A percentile compares a stretch with the other conserved stretches of the same genome.
Conservation (phyloP, 176 grass and related monocot genomes). For the Bonia amplexicaulis region DNA sequence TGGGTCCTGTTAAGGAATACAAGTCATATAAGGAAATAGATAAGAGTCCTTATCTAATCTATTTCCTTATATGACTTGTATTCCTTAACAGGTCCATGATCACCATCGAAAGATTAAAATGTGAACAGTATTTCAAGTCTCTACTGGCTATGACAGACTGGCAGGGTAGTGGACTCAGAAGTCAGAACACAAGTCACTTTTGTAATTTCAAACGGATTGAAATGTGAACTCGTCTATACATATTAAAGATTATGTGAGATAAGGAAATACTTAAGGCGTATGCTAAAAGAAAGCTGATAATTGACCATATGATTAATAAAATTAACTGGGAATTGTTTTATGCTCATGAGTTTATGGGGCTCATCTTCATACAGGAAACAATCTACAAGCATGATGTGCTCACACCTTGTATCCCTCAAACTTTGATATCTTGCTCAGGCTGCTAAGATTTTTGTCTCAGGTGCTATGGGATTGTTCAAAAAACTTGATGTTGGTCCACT, state of each 20-base stretch:
- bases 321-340: not conserved
- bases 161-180: not conserved
- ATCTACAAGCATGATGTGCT: slow-evolving; percentile 21
- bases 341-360: slow-evolving; percentile 17
- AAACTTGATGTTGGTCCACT: slow-evolving; percentile 72
- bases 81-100: no score
- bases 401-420: not conserved
- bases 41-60: no score
- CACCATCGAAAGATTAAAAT: not conserved
- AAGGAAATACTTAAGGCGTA: not conserved
- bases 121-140: not conserved
- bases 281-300: slow-evolving; percentile 20
- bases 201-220: not conserved
- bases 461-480: slow-evolving; percentile 73
- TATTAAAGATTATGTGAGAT: not conserved
- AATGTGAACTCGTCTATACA: not conserved
- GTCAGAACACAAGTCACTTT: not conserved
- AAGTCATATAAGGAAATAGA: no score
- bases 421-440: slow-evolving; percentile 8
- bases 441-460: slow-evolving; percentile 39
- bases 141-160: not conserved
- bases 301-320: not conserved
- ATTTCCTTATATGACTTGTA: no score
- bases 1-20: no score
- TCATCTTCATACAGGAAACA: slow-evolving; percentile 5